These are phyloP conservation scores for Sugiyamaella paludigena DNA, from an alignment of 1,139 yeast species.

Conservation along the genomic window DNA sequence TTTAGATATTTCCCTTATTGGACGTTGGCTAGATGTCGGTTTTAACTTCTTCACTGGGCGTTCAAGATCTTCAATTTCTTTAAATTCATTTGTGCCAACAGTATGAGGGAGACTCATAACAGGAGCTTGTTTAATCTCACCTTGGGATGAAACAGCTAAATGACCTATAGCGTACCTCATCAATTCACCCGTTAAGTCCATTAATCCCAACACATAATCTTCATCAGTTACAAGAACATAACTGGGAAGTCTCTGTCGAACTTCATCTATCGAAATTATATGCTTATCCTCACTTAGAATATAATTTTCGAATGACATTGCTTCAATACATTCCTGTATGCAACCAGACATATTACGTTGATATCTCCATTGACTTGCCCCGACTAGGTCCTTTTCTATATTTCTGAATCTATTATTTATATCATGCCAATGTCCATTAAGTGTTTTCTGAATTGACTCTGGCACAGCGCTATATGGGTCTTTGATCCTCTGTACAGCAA, in stretches of 20 bases:
- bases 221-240: slow-evolving; percentile 20
- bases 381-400: slow-evolving; percentile 21
- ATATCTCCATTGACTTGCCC: slow-evolving; percentile 23
- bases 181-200: slow-evolving; percentile 47
- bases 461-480: slow-evolving; percentile 4
- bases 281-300: slow-evolving; percentile 17
- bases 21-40: not conserved
- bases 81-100: not conserved
- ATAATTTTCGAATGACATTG: slow-evolving; percentile 41
- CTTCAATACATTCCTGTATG: slow-evolving; percentile 44
- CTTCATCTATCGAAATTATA: slow-evolving; percentile 20
- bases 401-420: slow-evolving; percentile 15
- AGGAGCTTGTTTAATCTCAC: not conserved
- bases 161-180: slow-evolving; percentile 41
- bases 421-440: slow-evolving; percentile 13
- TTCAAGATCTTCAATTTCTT: not conserved
- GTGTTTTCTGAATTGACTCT: slow-evolving; percentile 3
- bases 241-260: slow-evolving; percentile 14
- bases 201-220: slow-evolving; percentile 44
- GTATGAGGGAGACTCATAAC: not conserved
- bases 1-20: slow-evolving; percentile 15
- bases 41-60: slow-evolving; percentile 1
- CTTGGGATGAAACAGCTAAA: not conserved
- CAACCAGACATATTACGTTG: slow-evolving; percentile 27
- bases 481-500: slow-evolving; percentile 4